A percentile compares a stretch with the other conserved stretches of the same genome.
phyloP scores from a whole-genome alignment of 176 grass and related monocot genomes.

The Areca catechu region DNA sequence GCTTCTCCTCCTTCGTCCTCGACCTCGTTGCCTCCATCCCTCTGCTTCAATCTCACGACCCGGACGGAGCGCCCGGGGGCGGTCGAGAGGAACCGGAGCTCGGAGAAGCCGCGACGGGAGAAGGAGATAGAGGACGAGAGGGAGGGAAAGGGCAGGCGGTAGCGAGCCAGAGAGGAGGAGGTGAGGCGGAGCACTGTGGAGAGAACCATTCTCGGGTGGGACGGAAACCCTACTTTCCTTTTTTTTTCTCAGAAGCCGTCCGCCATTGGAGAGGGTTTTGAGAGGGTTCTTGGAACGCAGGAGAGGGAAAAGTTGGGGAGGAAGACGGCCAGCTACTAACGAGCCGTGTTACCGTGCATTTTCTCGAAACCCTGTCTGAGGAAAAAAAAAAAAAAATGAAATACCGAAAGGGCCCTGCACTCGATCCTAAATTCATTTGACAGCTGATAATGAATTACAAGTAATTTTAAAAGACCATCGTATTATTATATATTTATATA shows the following conservation, averaged over 20 bases:
- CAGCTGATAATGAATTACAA: too few species aligned
- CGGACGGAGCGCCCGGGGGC: constrained; percentile 1
- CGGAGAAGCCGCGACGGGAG: constrained; percentile 17
- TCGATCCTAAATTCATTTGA: too few species aligned
- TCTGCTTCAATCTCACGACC: constrained; percentile 9
- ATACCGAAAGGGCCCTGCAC: too few species aligned
- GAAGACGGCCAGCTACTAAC: background rate
- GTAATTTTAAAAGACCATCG: too few species aligned
- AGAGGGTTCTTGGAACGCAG: constrained; percentile 35
- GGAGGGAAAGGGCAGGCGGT: constrained; percentile 21
- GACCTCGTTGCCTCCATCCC: constrained; percentile 4
- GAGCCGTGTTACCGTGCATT: background rate
- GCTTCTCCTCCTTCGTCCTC: constrained; percentile 8
- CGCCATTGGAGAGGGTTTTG: constrained; percentile 25
- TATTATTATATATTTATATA: too few species aligned
- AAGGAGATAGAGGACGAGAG: constrained; percentile 16
- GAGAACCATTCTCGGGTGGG: constrained; percentile 37
- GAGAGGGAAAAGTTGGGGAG: constrained; percentile 4
- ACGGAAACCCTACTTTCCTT: background rate
- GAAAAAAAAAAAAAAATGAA: too few species aligned
- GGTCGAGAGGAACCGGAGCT: constrained; percentile 25
- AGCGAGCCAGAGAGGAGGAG: constrained; percentile 16
- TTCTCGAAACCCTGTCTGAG: too few species aligned
- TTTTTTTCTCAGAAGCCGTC: background rate
- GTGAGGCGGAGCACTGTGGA: constrained; percentile 42